Base-by-base conservation (phyloP, 345 rosid genomes). In the Acer campestre region DNA sequence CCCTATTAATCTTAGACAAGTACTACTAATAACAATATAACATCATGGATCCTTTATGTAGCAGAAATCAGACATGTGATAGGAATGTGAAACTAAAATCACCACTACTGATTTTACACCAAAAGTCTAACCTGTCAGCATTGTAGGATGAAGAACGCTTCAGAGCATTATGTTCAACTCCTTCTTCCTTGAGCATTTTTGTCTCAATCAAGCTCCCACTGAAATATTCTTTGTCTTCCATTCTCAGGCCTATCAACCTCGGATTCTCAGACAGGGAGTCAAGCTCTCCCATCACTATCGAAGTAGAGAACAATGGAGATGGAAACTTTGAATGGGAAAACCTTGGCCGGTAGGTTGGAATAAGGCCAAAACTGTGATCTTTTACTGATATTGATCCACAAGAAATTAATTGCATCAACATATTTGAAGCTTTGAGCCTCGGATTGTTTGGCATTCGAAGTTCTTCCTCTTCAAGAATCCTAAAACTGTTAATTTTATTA, bases 131-230 rank as follows among this genome's bases (percentile, higher is more conserved):
- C 99, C 97, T 88, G 94, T 93, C 95, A 49, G 94, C 98, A 86
- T 96, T 94, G 86, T 86, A 96, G 55, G 99, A 94, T 53, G 98
- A 94, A 81, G 99, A 91, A 68, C 97, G 97, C 84, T 96, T 96
- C 78, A 96, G 85, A 76, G 91, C 73, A 75, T 80, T 10, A 70
- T 58, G 84, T 51, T 86, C 86, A 75, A 82, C 90, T 75, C 81
- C 87, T 70, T 79, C 86, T 79, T 86, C 88, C 75, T 82, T 89
- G 12, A 84, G 88, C 80, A 82, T 76, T 82, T 88, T 90, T 0
- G 92, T 87, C 90, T 96, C 98, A 0, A 96, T 85, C 84, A 96
- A 80, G 83, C 99, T 94, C 67, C 98, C 98, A 65, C 99, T 96
- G 77, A 91, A 94, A 77, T 96, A 92, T 44, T 94, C 98, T 79